A percentile compares a stretch with the other conserved stretches of the same genome.
Conservation (phyloP, 306 rosid species). For the Dryas alaskensis region DNA sequence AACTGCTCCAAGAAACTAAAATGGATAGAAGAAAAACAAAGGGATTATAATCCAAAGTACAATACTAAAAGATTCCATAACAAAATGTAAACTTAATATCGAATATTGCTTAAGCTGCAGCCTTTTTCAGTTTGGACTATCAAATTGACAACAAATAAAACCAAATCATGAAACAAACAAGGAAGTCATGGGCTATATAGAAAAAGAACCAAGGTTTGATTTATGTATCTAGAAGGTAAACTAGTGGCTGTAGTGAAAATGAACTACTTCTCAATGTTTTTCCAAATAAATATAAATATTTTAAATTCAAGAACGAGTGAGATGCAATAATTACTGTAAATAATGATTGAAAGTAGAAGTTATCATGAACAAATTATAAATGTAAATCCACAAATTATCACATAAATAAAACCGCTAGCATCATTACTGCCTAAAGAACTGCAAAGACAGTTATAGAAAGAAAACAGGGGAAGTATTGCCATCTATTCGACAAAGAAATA, state of each 20-base stretch:
- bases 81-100: no score
- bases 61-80: no score
- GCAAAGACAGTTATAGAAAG: background rate
- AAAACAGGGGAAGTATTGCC: background rate
- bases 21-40: no score
- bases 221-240: background rate
- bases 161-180: background rate
- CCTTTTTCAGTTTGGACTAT: no score
- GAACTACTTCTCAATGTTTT: background rate
- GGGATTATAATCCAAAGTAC: no score
- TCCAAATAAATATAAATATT: background rate
- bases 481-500: slow-evolving; percentile 23
- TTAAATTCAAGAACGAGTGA: no score
- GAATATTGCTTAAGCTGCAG: no score
- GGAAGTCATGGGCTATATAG: background rate
- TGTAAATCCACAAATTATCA: background rate
- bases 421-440: background rate
- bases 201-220: background rate
- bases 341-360: background rate
- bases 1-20: no score
- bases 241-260: background rate
- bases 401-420: background rate
- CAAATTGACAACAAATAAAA: no score
- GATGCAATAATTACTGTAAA: background rate
- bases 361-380: background rate